phyloP scores from a whole-genome alignment of 768 basidiomycete genomes.

The Obba rivulosa region DNA sequence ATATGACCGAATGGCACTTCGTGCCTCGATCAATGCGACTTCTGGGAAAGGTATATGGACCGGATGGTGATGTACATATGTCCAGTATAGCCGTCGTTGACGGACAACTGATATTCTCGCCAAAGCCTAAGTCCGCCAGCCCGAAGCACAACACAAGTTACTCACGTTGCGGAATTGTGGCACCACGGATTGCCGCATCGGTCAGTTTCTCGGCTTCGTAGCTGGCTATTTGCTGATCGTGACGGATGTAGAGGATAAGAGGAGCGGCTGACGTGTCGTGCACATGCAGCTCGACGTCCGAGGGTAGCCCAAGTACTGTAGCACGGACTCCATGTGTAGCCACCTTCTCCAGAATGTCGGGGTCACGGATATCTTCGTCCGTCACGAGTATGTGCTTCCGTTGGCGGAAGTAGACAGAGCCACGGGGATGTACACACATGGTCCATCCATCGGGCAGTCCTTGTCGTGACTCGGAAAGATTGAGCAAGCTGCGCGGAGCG shows the following conservation, averaged over 20 bases:
- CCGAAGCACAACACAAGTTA: not conserved
- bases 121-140: too few relatives aligned
- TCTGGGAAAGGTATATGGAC: slow-evolving; percentile 37
- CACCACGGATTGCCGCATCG: too few relatives aligned
- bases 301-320: slow-evolving; percentile 20
- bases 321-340: slow-evolving; percentile 24
- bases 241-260: slow-evolving; percentile 39
- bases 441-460: slow-evolving; percentile 28
- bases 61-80: slow-evolving; percentile 44
- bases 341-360: slow-evolving; percentile 25
- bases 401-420: slow-evolving; percentile 48
- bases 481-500: too few relatives aligned
- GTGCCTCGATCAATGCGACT: slow-evolving; percentile 40
- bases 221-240: slow-evolving; percentile 42
- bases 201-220: slow-evolving; percentile 24
- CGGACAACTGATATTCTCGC: slow-evolving; percentile 27
- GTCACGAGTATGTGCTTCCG: slow-evolving; percentile 34
- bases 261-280: slow-evolving; percentile 21
- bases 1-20: slow-evolving; percentile 49
- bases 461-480: too few relatives aligned
- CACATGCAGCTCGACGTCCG: slow-evolving; percentile 41
- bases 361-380: slow-evolving; percentile 46
- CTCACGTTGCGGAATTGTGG: not conserved
- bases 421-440: slow-evolving; percentile 39
- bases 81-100: slow-evolving; percentile 46